Evolutionary conservation across 495 filamentous ascomycete species (phyloP).

Genomic region (Geoglossum glabrum): DNA sequence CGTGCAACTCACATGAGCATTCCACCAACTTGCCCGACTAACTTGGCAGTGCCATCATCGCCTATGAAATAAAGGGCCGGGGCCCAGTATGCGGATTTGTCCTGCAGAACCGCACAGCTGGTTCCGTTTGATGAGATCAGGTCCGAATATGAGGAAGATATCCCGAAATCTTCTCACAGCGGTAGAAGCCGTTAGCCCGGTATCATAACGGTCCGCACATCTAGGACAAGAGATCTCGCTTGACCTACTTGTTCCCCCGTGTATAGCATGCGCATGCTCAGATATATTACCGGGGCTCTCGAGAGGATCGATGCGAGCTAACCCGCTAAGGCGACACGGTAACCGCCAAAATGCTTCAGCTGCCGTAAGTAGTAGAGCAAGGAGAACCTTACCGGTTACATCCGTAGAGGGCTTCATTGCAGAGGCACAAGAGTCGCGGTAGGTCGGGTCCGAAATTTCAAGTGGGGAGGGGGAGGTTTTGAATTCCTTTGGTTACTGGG

Average conservation of each 20-base stretch:
- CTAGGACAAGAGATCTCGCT: background rate
- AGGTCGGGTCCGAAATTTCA: too few species aligned
- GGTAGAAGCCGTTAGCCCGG: too few species aligned
- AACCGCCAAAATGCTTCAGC: slow-evolving; percentile 71
- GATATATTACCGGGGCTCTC: slow-evolving; percentile 25
- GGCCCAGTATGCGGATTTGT: slow-evolving; percentile 44
- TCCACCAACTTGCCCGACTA: slow-evolving; percentile 34
- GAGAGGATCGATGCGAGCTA: slow-evolving; percentile 37
- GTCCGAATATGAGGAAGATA: slow-evolving; percentile 20
- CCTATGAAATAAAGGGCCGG: slow-evolving; percentile 37
- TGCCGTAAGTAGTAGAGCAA: too few species aligned
- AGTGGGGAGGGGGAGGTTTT: too few species aligned
- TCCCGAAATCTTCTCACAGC: slow-evolving; percentile 26
- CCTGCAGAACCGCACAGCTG: slow-evolving; percentile 34
- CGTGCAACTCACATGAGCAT: slow-evolving; percentile 31
- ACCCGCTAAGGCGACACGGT: slow-evolving; percentile 47
- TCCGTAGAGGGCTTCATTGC: too few species aligned
- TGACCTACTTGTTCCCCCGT: slow-evolving; percentile 35
- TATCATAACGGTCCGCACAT: too few species aligned
- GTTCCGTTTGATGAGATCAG: slow-evolving; percentile 31
- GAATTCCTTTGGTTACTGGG: too few species aligned
- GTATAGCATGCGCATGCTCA: slow-evolving; percentile 30
- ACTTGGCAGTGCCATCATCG: slow-evolving; percentile 30
- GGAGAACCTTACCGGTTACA: too few species aligned
- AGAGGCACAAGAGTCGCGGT: too few species aligned